Evolutionary conservation across 1,284 basidiomycete genomes (phyloP).

Genomic region (Pseudozyma pruni): DNA sequence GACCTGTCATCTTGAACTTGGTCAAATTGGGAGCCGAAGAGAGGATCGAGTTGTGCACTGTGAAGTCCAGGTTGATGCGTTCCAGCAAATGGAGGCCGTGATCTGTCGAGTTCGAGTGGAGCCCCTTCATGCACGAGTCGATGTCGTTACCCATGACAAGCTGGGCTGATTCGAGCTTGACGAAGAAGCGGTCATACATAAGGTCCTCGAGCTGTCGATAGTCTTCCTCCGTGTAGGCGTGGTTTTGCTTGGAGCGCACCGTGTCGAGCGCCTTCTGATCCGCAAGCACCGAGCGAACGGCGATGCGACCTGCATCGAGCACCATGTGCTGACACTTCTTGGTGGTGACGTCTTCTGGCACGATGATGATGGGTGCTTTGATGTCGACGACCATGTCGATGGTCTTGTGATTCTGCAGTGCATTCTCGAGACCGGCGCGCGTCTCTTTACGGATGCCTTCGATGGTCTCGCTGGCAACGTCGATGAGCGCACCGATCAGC

Average conservation of each 20-base stretch:
- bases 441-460: constrained; percentile 96
- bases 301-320: constrained; percentile 95
- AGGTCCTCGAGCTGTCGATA: constrained; percentile 87
- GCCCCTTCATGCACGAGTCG: constrained; percentile 76
- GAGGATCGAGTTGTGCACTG: constrained; percentile 93
- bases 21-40: constrained; percentile 85
- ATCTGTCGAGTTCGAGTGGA: constrained; percentile 73
- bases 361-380: constrained; percentile 96
- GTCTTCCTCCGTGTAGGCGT: constrained; percentile 88
- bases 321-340: constrained; percentile 86
- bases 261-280: constrained; percentile 83
- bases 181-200: constrained; percentile 93
- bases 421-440: constrained; percentile 91
- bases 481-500: constrained; percentile 78
- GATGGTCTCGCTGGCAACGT: constrained; percentile 90
- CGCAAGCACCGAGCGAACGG: constrained; percentile 88
- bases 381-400: constrained; percentile 95
- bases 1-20: constrained; percentile 90
- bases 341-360: constrained; percentile 85
- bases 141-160: constrained; percentile 90
- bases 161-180: constrained; percentile 88
- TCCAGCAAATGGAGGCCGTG: constrained; percentile 80
- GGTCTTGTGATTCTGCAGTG: constrained; percentile 91
- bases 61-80: constrained; percentile 89
- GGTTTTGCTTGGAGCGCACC: constrained; percentile 85